Evolutionary conservation across 2,329 filamentous ascomycete genomes (phyloP).

Genomic region (Calonectria henricotiae): DNA sequence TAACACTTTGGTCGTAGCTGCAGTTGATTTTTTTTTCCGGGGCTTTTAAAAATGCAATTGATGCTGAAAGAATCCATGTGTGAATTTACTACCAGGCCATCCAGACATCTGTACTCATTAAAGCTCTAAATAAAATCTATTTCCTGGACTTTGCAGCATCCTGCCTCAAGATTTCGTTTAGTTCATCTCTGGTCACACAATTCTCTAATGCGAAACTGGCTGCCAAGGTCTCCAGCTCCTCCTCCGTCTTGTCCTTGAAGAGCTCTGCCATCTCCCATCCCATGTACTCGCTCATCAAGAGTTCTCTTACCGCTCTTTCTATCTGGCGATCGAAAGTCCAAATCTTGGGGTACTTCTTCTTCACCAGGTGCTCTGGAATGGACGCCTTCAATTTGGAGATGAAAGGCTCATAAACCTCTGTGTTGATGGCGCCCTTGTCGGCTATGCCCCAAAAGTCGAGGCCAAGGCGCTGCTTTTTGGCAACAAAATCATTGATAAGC

Average conservation of each 20-base stretch:
- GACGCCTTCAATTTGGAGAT: slow-evolving; percentile 61
- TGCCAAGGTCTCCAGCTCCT: slow-evolving; percentile 71
- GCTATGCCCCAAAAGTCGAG: slow-evolving; percentile 70
- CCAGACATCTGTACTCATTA: background rate
- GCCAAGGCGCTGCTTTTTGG: slow-evolving; percentile 70
- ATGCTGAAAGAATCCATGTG: background rate
- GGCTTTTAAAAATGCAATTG: no score
- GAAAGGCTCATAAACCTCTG: slow-evolving; percentile 59
- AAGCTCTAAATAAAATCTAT: slow-evolving; percentile 38
- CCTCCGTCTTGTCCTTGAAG: slow-evolving; percentile 67
- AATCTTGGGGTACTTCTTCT: slow-evolving; percentile 65
- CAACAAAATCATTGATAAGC: slow-evolving; percentile 67
- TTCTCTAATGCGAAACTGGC: slow-evolving; percentile 69
- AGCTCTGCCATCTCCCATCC: slow-evolving; percentile 71
- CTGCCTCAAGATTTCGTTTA: slow-evolving; percentile 67
- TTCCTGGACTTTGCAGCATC: slow-evolving; percentile 29
- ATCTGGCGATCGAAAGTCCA: slow-evolving; percentile 70
- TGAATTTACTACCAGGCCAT: background rate
- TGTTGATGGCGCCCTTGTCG: slow-evolving; percentile 50
- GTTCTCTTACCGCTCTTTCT: slow-evolving; percentile 61
- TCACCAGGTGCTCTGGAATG: slow-evolving; percentile 61
- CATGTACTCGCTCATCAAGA: slow-evolving; percentile 65
- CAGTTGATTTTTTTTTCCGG: background rate
- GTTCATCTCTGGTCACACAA: slow-evolving; percentile 66
- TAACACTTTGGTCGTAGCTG: background rate